phyloP scores from a whole-genome alignment of 208 protist species.

The Entamoeba histolytica region DNA sequence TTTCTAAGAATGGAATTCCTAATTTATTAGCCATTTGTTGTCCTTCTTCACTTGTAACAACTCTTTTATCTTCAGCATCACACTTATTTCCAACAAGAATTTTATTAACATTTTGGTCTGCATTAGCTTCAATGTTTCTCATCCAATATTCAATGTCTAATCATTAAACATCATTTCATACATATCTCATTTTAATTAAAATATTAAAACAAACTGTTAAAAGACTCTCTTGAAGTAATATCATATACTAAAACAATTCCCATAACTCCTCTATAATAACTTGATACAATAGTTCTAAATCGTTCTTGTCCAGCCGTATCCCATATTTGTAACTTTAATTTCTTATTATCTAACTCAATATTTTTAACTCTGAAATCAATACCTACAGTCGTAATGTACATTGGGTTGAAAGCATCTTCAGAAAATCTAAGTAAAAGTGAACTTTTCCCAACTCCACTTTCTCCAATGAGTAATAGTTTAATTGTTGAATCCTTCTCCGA shows the following conservation, averaged over 20 bases:
- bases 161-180: too few relatives aligned
- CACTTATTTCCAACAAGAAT: conserved; percentile 31
- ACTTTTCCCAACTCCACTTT: neutral
- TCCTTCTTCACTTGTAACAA: neutral
- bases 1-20: conserved; percentile 19
- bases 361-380: conserved; percentile 38
- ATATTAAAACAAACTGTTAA: conserved; percentile 4
- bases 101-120: conserved; percentile 11
- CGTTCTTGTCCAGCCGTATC: conserved; percentile 33
- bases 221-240: conserved; percentile 14
- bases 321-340: conserved; percentile 39
- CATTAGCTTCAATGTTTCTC: conserved; percentile 11
- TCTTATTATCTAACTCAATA: conserved; percentile 27
- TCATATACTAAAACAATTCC: conserved; percentile 33
- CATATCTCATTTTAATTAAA: too few relatives aligned
- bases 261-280: conserved; percentile 27
- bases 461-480: neutral
- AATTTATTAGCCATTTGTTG: conserved; percentile 22
- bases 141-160: neutral
- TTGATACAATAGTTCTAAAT: conserved; percentile 14
- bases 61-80: conserved; percentile 14
- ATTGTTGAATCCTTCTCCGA: neutral
- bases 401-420: conserved; percentile 28
- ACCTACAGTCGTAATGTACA: conserved; percentile 40
- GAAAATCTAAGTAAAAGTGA: conserved; percentile 37